Conservation (phyloP, 202 grass and related monocot genomes). For the Musa balbisiana region DNA sequence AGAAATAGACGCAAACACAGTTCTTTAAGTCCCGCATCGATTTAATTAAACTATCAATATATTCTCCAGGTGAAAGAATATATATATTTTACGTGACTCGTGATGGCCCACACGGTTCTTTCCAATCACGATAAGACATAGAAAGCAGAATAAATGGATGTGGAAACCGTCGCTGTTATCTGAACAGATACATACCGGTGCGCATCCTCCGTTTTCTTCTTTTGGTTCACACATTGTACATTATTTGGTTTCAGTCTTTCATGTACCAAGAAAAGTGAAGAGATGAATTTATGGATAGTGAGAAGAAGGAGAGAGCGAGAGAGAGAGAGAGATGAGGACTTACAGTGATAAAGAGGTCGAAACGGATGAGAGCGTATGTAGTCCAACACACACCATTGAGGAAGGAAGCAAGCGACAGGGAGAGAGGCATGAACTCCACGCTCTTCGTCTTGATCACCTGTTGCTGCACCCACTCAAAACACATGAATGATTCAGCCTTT, state of each 20-base stretch:
- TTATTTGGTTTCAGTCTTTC: not conserved
- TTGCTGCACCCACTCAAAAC: constrained; percentile 36
- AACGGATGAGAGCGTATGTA: constrained; percentile 69
- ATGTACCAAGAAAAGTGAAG: not conserved
- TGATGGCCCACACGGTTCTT: no score
- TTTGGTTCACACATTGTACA: no score
- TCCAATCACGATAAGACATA: no score
- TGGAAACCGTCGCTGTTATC: no score
- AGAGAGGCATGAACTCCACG: constrained; percentile 95
- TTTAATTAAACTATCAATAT: no score
- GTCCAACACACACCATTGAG: constrained; percentile 87
- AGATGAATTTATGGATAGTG: not conserved
- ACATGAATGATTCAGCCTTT: not conserved
- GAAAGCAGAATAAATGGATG: no score
- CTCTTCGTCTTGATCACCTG: constrained; percentile 90
- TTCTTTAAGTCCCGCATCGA: no score
- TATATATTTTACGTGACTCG: no score
- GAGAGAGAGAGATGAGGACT: constrained; percentile 1
- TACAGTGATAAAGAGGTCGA: constrained; percentile 90
- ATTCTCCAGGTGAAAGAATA: no score
- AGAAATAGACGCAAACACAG: no score
- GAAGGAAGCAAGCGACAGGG: constrained; percentile 68
- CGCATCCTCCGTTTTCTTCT: no score
- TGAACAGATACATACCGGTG: no score
- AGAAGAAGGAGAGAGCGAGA: not conserved